Evolutionary conservation across 345 rosid species (phyloP), one percentile per base, ranked within the genome.

Genomic region (Brassica rapa): DNA sequence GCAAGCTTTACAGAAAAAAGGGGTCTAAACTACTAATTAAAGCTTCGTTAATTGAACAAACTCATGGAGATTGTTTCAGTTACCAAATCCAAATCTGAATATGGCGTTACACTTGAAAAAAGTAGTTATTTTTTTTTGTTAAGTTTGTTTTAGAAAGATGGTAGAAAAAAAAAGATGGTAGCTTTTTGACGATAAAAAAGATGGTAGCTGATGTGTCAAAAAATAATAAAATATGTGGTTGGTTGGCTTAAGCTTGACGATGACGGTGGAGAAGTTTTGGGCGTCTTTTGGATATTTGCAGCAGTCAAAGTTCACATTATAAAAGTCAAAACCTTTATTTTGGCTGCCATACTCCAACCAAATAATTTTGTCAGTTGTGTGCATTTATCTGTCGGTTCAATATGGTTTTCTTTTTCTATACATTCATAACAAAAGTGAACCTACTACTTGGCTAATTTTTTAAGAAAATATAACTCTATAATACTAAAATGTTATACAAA

Each of bases 201-300:
- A 49, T 49, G 55, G 2, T 4, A 46, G 56, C 7, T 49, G 56
- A 69, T 70, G 65, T 62, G 75, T 25, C 6, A 60, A 30, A 30
- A 57, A 30, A 29, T 62, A 29, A 70, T 71, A 55, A 71, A n/a
- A 37, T 6, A 57, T 57, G 57, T 61, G 25, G 82, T 79, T 68
- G 74, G 78, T 79, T 73, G 74, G 78, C 82, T 73, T 73, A 67
- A 79, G 65, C 70, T 79, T 67, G 65, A 78, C 76, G 81, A 71
- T 56, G 81, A 70, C 72, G 68, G 68, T 72, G 81, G 16, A 57
- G 37, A 78, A 30, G 23, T 53, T 57, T 1, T 37, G 64, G 30
- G 49, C 21, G 12, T 60, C 29, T 76, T 61, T 60, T n/a, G 74
- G 71, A 41, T 49, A 70, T 63, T 55, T 41, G 14, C 37, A 51